These are phyloP conservation scores for Blastocystis hominis DNA, from an alignment of 352 stramenopile species.

Conservation along the genomic window DNA sequence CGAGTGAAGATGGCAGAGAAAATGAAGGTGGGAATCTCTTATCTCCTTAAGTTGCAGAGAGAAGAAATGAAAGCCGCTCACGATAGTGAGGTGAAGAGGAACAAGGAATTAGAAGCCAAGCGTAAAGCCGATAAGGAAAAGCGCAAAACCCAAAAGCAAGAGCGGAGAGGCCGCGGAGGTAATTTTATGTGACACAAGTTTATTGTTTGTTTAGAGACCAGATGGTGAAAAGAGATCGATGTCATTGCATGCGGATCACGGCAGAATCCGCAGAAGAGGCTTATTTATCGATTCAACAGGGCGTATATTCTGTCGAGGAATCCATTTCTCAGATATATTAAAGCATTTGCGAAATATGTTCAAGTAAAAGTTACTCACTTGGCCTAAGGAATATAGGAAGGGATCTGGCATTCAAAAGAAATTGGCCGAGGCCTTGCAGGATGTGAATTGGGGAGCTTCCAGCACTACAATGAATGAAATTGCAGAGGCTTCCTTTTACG, in stretches of 20 bases:
- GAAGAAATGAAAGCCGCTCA: slow-evolving; percentile 21
- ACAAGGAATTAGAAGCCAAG: slow-evolving; percentile 42
- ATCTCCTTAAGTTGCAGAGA: background rate
- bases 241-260: background rate
- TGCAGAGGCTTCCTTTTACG: slow-evolving; percentile 40
- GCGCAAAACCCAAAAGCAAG: slow-evolving; percentile 1
- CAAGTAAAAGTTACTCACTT: background rate
- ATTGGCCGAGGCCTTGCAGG: slow-evolving; percentile 38
- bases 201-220: background rate
- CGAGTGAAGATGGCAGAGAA: slow-evolving; percentile 51
- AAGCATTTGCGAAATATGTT: background rate
- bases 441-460: slow-evolving; percentile 55
- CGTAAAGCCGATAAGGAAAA: slow-evolving; percentile 42
- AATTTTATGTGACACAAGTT: slow-evolving; percentile 9
- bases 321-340: slow-evolving; percentile 23
- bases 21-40: background rate
- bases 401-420: slow-evolving; percentile 56
- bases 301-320: background rate
- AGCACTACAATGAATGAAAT: slow-evolving; percentile 56
- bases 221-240: background rate
- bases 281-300: background rate
- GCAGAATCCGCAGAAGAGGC: slow-evolving; percentile 3
- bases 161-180: slow-evolving; percentile 4
- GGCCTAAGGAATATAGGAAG: slow-evolving; percentile 1
- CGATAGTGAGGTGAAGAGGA: slow-evolving; percentile 40